Conservation (phyloP, 352 stramenopile species). For the Phytophthora quininea region DNA sequence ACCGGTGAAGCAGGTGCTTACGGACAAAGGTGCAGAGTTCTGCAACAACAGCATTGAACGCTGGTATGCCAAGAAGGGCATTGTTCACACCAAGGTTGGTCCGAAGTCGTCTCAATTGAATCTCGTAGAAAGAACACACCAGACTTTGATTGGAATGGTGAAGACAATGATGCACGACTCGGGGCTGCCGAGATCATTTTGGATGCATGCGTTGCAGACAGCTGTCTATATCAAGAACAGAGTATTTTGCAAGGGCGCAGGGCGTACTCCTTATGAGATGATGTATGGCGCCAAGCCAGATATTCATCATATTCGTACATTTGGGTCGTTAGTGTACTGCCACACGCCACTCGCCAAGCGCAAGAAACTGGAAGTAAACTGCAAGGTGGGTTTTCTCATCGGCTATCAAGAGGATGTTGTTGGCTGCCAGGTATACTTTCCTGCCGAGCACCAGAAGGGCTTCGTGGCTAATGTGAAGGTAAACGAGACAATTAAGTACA, state of each 20-base stretch:
- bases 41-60: conserved; percentile 5
- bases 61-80: conserved; percentile 3
- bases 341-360: not conserved
- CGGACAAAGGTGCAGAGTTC: conserved; percentile 20
- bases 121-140: conserved; percentile 7
- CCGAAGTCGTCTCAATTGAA: conserved; percentile 9
- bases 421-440: conserved; percentile 15
- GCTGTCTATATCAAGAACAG: conserved; percentile 20
- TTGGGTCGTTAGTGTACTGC: conserved; percentile 7
- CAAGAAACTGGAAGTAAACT: conserved; percentile 11
- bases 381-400: conserved; percentile 7
- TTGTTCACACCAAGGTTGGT: conserved; percentile 5
- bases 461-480: conserved; percentile 19
- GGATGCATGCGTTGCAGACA: conserved; percentile 6
- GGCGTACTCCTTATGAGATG: conserved; percentile 6
- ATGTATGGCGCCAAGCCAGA: conserved; percentile 10
- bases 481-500: conserved; percentile 18
- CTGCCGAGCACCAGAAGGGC: conserved; percentile 10
- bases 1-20: conserved; percentile 1
- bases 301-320: conserved; percentile 11
- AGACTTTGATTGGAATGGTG: conserved; percentile 10
- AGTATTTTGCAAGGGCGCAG: conserved; percentile 12
- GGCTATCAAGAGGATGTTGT: conserved; percentile 17
- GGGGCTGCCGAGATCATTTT: conserved; percentile 11
- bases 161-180: conserved; percentile 25